phyloP scores from a whole-genome alignment of 176 grass and related monocot species.

The Eremochloa ophiuroides region DNA sequence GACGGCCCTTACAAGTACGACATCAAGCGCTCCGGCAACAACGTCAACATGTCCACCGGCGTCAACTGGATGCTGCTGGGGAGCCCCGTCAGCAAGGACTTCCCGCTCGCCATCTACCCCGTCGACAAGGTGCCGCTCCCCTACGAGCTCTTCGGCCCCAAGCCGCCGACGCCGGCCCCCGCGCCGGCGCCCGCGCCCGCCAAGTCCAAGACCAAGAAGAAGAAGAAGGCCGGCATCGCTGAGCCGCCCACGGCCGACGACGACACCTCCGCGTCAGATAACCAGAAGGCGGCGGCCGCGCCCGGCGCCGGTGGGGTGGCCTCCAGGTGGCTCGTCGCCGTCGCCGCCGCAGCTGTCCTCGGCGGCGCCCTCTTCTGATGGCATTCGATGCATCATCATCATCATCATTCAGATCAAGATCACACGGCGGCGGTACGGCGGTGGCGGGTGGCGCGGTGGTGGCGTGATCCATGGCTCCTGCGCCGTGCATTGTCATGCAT shows the following conservation, averaged over 20 bases:
- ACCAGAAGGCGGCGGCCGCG: conserved; percentile 19
- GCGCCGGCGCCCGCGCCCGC: conserved; percentile 21
- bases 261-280: not conserved
- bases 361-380: conserved; percentile 15
- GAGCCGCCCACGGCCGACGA: conserved; percentile 35
- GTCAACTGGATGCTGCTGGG: conserved; percentile 46
- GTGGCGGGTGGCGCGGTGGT: not conserved
- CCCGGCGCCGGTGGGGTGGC: not conserved
- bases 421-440: not conserved
- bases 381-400: too few species aligned
- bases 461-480: not conserved
- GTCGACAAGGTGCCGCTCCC: conserved; percentile 69
- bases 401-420: not conserved
- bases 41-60: conserved; percentile 74
- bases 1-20: conserved; percentile 51
- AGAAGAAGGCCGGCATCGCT: conserved; percentile 44
- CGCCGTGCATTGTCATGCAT: not conserved
- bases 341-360: too few species aligned
- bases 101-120: conserved; percentile 70
- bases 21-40: conserved; percentile 35
- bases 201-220: conserved; percentile 56
- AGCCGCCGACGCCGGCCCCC: conserved; percentile 50
- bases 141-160: conserved; percentile 59
- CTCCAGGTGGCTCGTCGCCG: too few species aligned
- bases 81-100: conserved; percentile 33